Conservation (phyloP, 441 rosid genomes). For the Populus trichocarpa region DNA sequence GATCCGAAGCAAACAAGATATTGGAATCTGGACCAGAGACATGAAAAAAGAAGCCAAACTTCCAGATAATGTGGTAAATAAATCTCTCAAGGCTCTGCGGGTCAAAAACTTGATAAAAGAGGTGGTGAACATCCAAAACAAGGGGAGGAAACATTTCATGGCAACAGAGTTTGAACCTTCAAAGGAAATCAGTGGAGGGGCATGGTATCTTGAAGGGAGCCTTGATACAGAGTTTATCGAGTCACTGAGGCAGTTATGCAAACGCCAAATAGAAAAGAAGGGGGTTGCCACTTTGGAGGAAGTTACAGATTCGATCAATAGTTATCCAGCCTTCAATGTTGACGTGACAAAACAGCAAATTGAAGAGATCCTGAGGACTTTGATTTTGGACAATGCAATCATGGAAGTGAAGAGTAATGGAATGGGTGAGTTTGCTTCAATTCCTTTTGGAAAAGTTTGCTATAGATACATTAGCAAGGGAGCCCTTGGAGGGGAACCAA, state of each 20-base stretch:
- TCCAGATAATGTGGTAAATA: slow-evolving; percentile 27
- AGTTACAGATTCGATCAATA: slow-evolving; percentile 26
- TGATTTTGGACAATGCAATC: slow-evolving; percentile 62
- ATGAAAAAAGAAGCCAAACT: slow-evolving; percentile 42
- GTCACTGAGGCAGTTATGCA: slow-evolving; percentile 36
- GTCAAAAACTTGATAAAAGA: slow-evolving; percentile 54
- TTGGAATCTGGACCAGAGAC: slow-evolving; percentile 50
- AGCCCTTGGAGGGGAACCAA: slow-evolving; percentile 23
- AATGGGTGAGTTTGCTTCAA: slow-evolving; percentile 43
- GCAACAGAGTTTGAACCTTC: slow-evolving; percentile 67
- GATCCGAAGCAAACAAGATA: slow-evolving; percentile 53
- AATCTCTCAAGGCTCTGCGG: slow-evolving; percentile 43
- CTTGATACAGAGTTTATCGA: slow-evolving; percentile 49
- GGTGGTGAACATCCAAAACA: slow-evolving; percentile 53
- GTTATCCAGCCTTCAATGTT: slow-evolving; percentile 22
- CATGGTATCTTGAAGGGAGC: slow-evolving; percentile 66
- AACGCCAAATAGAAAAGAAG: slow-evolving; percentile 25
- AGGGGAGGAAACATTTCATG: slow-evolving; percentile 49
- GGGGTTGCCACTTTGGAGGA: slow-evolving; percentile 51
- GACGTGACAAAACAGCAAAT: slow-evolving; percentile 39
- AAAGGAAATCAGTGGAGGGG: slow-evolving; percentile 67
- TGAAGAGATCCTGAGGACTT: slow-evolving; percentile 53
- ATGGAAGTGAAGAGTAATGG: slow-evolving; percentile 64
- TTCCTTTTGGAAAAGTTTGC: slow-evolving; percentile 48
- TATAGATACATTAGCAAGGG: slow-evolving; percentile 34